Percentiles rank a stretch among this genome's conserved stretches.
Conservation (phyloP, 768 basidiomycete genomes). For the Suillus subalutaceus region DNA sequence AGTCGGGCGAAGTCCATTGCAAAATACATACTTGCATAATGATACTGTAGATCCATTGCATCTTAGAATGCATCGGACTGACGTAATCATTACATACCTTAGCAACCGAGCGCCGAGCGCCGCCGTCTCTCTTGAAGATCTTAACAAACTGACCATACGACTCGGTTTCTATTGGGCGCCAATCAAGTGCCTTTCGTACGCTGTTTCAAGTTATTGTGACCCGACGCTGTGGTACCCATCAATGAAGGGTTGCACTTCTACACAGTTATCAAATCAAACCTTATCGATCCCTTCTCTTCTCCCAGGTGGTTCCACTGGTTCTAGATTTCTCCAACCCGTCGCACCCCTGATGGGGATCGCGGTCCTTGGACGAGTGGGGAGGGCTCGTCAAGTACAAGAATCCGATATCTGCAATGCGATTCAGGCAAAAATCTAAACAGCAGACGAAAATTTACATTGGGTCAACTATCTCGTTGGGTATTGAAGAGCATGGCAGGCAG, state of each 20-base stretch:
- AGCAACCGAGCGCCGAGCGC: not conserved
- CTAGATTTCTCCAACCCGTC: not conserved
- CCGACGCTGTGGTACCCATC: not conserved
- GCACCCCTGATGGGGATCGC: not conserved
- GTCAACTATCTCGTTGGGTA: not conserved
- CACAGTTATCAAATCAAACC: not conserved
- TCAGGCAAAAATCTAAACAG: not conserved
- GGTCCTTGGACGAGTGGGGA: not conserved
- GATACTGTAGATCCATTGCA: not conserved
- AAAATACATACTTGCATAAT: not conserved
- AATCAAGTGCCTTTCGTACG: not conserved
- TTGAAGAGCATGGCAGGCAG: not conserved
- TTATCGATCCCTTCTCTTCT: not conserved
- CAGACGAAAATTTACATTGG: not conserved
- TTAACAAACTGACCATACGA: not conserved
- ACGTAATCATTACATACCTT: not conserved
- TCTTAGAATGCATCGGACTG: not conserved
- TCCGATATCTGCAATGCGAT: not conserved
- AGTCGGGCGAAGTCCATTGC: not conserved
- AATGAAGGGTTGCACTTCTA: conserved; percentile 2
- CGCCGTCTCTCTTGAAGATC: not conserved
- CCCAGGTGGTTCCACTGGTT: not conserved
- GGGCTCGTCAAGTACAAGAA: not conserved
- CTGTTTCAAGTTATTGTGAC: not conserved
- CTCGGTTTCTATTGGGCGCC: not conserved